Evolutionary conservation across 2,329 filamentous ascomycete species (phyloP).

Genomic region (Fusarium sp.): DNA sequence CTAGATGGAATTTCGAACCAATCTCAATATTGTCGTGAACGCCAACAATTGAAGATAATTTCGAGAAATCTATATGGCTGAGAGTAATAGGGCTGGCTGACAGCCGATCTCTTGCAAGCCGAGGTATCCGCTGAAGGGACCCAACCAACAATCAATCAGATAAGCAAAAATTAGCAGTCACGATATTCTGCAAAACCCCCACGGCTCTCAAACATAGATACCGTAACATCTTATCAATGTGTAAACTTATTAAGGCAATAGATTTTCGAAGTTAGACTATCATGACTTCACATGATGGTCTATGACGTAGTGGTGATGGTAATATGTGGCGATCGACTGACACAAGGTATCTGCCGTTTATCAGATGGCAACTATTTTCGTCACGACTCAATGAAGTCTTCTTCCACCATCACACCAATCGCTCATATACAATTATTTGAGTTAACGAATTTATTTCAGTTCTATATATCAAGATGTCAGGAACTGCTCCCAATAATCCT

Average conservation of each 20-base stretch:
- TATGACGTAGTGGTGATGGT: constrained; percentile 21
- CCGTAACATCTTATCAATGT: not conserved
- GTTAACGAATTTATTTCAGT: no score
- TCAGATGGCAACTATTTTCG: no score
- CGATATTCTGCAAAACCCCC: not conserved
- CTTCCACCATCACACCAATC: no score
- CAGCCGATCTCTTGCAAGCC: no score
- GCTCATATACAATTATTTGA: no score
- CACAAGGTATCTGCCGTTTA: not conserved
- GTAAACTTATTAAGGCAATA: not conserved
- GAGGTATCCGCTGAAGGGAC: not conserved
- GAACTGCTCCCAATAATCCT: constrained; percentile 19
- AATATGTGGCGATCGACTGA: not conserved
- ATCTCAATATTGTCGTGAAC: no score
- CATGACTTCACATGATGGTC: not conserved
- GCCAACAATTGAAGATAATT: no score
- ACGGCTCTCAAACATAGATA: no score
- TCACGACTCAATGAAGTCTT: no score
- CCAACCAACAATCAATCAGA: not conserved
- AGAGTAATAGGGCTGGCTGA: no score
- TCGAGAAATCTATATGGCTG: no score
- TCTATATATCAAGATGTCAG: constrained; percentile 6
- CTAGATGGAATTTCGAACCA: not conserved
- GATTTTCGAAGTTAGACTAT: not conserved
- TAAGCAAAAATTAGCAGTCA: not conserved